Percentiles rank a stretch among this genome's conserved stretches.
phyloP scores from a whole-genome alignment of 164 flowering plant species.

The Annona cherimola region DNA sequence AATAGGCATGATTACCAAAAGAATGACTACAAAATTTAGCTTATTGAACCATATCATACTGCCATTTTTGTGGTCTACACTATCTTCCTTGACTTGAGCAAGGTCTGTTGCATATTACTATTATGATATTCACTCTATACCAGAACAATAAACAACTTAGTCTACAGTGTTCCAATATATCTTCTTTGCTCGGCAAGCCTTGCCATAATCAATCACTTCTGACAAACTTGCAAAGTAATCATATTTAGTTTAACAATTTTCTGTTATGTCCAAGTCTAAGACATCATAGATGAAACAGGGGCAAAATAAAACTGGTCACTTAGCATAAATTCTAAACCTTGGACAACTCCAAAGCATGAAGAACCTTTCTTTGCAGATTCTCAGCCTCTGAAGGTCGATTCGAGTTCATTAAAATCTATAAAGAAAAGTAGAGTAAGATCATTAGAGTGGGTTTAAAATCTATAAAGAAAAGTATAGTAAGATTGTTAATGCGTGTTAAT shows the following conservation, averaged over 20 bases:
- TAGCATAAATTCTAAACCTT: conserved; percentile 36
- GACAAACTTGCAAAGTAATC: not conserved
- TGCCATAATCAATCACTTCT: not conserved
- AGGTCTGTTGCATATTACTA: too few relatives aligned
- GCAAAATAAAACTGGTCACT: not conserved
- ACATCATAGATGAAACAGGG: not conserved
- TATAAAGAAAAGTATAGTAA: too few relatives aligned
- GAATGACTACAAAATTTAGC: too few relatives aligned
- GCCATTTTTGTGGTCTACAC: too few relatives aligned
- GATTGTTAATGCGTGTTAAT: too few relatives aligned
- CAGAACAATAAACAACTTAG: too few relatives aligned
- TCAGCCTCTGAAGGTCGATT: conserved; percentile 59
- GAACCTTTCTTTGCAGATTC: conserved; percentile 66
- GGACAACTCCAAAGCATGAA: conserved; percentile 61
- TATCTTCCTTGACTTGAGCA: too few relatives aligned
- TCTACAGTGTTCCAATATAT: too few relatives aligned
- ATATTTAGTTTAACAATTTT: not conserved
- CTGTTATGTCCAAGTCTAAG: not conserved
- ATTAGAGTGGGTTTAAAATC: too few relatives aligned
- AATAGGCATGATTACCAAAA: too few relatives aligned
- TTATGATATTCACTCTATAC: too few relatives aligned
- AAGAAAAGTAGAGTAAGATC: not conserved
- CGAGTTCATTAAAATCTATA: conserved; percentile 52
- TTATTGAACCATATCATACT: too few relatives aligned
- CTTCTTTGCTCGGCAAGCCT: not conserved